These are phyloP conservation scores for Aquilaria malaccensis DNA, from an alignment of 345 rosid species.

Conservation along the genomic window DNA sequence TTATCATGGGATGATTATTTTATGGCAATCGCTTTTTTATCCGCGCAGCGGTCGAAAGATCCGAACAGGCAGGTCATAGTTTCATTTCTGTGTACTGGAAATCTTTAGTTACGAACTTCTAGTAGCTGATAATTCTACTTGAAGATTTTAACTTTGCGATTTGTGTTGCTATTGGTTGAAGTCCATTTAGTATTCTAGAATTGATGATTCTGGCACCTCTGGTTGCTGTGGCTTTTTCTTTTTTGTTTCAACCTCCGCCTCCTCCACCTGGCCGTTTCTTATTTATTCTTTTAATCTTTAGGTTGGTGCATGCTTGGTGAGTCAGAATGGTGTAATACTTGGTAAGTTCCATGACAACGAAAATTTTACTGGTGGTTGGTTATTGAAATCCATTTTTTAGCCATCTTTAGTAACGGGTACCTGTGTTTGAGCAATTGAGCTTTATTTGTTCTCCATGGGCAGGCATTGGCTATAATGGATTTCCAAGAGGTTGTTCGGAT, in stretches of 20 bases:
- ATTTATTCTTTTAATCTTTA: constrained; percentile 6
- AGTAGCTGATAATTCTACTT: neutral
- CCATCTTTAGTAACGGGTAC: neutral
- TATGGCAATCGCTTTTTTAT: constrained; percentile 80
- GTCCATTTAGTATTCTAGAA: neutral
- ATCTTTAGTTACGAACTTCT: neutral
- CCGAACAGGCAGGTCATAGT: constrained; percentile 87
- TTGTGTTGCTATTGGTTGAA: neutral
- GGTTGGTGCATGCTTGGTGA: constrained; percentile 98
- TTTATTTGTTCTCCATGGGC: constrained; percentile 10
- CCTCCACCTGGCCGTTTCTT: no score
- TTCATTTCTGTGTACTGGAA: neutral
- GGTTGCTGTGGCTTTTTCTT: constrained; percentile 3
- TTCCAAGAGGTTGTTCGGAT: constrained; percentile 98
- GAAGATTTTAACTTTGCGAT: constrained; percentile 8
- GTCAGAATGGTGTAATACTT: constrained; percentile 77
- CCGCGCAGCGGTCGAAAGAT: constrained; percentile 88
- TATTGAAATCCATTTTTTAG: constrained; percentile 1
- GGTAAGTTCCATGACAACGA: constrained; percentile 37
- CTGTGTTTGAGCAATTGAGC: neutral
- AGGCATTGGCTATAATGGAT: constrained; percentile 98
- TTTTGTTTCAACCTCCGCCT: no score
- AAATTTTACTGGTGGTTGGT: neutral
- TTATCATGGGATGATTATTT: constrained; percentile 96
- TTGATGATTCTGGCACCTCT: constrained; percentile 5